phyloP scores from a whole-genome alignment of 441 rosid genomes.

The Euphorbia celastroides region DNA sequence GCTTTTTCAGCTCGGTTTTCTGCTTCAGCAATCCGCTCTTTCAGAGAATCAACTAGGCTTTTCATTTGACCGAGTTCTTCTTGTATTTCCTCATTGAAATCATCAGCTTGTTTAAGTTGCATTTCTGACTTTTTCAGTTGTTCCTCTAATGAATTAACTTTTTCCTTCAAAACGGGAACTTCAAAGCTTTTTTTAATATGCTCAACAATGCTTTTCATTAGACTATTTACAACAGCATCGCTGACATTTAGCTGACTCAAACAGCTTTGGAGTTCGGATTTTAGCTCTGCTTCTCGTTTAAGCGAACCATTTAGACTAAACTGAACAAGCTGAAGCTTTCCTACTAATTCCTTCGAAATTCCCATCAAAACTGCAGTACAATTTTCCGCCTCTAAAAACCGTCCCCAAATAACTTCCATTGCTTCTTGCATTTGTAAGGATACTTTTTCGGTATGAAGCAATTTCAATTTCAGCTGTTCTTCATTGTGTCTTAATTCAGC shows the following conservation, averaged over 20 bases:
- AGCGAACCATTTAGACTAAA: constrained; percentile 55
- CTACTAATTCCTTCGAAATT: constrained; percentile 69
- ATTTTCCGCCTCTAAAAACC: constrained; percentile 92
- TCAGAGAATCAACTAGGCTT: constrained; percentile 47
- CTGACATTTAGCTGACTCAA: constrained; percentile 37
- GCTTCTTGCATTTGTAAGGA: constrained; percentile 92
- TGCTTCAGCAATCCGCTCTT: constrained; percentile 58
- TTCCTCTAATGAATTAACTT: constrained; percentile 52
- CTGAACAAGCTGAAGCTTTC: constrained; percentile 59
- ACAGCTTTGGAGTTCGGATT: constrained; percentile 45
- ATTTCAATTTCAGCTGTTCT: constrained; percentile 73
- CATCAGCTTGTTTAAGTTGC: constrained; percentile 39
- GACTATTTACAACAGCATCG: constrained; percentile 44
- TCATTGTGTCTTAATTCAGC: constrained; percentile 51
- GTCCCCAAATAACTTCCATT: constrained; percentile 82
- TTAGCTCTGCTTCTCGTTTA: constrained; percentile 58
- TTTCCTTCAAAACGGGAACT: constrained; percentile 46
- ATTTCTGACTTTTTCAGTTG: constrained; percentile 45
- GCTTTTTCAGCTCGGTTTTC: constrained; percentile 68
- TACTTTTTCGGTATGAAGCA: constrained; percentile 68
- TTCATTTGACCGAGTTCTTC: constrained; percentile 74
- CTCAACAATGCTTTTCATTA: constrained; percentile 40
- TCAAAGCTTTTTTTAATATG: constrained; percentile 38
- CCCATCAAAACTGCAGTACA: constrained; percentile 82
- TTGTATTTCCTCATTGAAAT: constrained; percentile 48